These are phyloP conservation scores for Neopestalotiopsis rosae DNA, from an alignment of 2,329 filamentous ascomycete species.

Conservation along the genomic window DNA sequence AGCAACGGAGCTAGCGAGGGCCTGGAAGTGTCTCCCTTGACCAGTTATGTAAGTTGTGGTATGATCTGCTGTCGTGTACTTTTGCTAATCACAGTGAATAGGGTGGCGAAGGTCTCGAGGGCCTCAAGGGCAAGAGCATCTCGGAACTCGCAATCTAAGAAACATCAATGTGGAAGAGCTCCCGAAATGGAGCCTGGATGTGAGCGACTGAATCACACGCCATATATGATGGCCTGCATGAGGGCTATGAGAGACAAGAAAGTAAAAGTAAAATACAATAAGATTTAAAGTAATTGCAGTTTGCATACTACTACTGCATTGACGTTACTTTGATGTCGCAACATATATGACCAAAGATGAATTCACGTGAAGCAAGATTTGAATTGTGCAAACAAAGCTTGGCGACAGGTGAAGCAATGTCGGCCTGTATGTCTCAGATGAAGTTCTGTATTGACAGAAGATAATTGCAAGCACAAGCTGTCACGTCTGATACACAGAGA, in stretches of 20 bases:
- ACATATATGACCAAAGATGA: too few relatives aligned
- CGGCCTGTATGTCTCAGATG: background rate
- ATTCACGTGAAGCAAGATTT: too few relatives aligned
- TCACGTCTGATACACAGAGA: background rate
- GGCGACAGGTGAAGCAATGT: too few relatives aligned
- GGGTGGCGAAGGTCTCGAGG: slow-evolving; percentile 68
- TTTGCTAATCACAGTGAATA: slow-evolving; percentile 35
- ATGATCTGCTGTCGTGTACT: slow-evolving; percentile 6
- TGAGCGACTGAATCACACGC: background rate
- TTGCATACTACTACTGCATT: background rate
- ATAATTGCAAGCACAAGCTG: background rate
- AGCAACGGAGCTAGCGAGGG: slow-evolving; percentile 62
- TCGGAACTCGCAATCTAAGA: slow-evolving; percentile 29
- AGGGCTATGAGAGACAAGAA: background rate
- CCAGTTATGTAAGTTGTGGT: slow-evolving; percentile 81
- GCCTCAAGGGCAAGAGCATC: slow-evolving; percentile 53
- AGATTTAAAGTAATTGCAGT: background rate
- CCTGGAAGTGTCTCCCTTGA: slow-evolving; percentile 88
- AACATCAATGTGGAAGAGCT: background rate
- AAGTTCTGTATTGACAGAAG: background rate
- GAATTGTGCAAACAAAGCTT: too few relatives aligned
- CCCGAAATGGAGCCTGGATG: background rate
- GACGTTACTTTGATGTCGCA: background rate
- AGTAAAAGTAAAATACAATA: background rate
- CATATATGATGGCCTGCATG: background rate